These are phyloP conservation scores for Persicaria maculosa DNA, from an alignment of 148 eudicot species.

Conservation along the genomic window DNA sequence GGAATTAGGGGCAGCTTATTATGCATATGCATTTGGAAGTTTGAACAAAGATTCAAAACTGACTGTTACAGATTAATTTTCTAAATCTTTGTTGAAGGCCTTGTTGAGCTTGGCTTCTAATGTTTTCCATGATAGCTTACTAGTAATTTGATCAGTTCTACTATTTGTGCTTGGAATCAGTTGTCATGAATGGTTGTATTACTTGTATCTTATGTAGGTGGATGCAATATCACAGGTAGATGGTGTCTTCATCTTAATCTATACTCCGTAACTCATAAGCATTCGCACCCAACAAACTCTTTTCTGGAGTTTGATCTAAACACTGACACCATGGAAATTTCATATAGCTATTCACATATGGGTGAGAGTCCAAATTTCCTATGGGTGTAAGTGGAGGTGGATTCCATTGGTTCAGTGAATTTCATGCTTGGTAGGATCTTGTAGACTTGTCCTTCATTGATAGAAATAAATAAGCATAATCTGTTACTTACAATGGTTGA, in stretches of 20 bases:
- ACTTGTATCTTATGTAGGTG: not conserved
- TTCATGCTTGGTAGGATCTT: not conserved
- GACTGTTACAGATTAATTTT: not conserved
- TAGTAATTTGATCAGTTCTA: too few relatives aligned
- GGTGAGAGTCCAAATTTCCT: not conserved
- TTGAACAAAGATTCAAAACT: not conserved
- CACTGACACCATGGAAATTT: not conserved
- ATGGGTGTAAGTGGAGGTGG: not conserved
- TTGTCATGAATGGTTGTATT: not conserved
- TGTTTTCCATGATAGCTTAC: not conserved
- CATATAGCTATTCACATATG: not conserved
- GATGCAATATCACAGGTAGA: not conserved
- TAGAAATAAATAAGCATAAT: not conserved
- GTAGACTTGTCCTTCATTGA: not conserved
- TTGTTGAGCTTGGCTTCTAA: not conserved
- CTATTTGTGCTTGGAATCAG: too few relatives aligned
- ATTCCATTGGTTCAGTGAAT: not conserved
- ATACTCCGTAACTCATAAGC: too few relatives aligned
- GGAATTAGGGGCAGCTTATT: not conserved
- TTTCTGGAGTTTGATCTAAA: not conserved
- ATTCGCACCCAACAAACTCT: too few relatives aligned
- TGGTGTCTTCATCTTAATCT: too few relatives aligned
- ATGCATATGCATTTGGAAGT: constrained; percentile 2
- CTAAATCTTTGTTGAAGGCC: not conserved
- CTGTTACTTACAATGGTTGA: too few relatives aligned